phyloP scores from a whole-genome alignment of 768 basidiomycete genomes.

The Tricholoma flavovirens region DNA sequence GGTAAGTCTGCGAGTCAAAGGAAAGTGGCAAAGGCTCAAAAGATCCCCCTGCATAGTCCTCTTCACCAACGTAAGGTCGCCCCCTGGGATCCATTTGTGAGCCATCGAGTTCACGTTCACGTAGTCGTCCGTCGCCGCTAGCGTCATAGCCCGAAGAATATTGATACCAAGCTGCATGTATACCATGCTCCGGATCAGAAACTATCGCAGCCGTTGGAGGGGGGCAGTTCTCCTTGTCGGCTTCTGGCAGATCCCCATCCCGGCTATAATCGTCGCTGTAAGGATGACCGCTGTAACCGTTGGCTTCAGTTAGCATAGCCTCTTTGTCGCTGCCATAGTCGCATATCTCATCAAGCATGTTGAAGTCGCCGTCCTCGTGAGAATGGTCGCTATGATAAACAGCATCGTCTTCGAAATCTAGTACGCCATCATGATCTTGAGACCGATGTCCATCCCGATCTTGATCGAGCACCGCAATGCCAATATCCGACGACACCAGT shows the following conservation, averaged over 20 bases:
- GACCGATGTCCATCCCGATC: background rate
- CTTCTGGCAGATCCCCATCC: background rate
- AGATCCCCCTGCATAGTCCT: constrained; percentile 5
- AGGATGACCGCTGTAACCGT: background rate
- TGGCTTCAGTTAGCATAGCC: background rate
- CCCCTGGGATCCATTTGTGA: background rate
- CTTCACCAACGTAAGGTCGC: background rate
- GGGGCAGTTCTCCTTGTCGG: constrained; percentile 9
- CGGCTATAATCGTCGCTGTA: background rate
- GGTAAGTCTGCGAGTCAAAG: constrained; percentile 10
- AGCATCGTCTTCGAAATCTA: constrained; percentile 2
- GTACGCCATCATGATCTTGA: background rate
- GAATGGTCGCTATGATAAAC: background rate
- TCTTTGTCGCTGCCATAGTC: background rate
- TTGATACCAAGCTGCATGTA: background rate
- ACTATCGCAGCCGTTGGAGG: background rate
- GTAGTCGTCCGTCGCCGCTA: background rate
- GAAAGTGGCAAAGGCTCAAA: constrained; percentile 9
- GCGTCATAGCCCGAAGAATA: background rate
- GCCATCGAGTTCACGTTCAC: background rate
- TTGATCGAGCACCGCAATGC: background rate
- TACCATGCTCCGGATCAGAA: background rate
- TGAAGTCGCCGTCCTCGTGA: background rate
- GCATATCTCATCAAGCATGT: background rate
- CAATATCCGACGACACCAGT: constrained; percentile 7